Evolutionary conservation across 2,329 filamentous ascomycete species (phyloP).

Genomic region (Fusarium fracticaudum): DNA sequence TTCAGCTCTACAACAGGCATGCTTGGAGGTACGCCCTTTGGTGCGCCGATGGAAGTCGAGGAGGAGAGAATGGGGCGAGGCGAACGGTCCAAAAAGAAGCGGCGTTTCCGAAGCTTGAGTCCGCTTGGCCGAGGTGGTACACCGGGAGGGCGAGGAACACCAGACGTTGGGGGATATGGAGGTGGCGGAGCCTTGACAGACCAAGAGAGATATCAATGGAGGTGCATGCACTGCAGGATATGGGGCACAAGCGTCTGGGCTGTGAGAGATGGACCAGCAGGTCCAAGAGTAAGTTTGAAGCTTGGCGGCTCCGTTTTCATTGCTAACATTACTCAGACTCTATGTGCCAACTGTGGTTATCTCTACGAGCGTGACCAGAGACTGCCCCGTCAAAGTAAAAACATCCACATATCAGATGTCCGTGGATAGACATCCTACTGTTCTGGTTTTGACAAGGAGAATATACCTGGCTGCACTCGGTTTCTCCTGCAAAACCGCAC

Average conservation of each 20-base stretch:
- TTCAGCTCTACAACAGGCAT: conserved; percentile 90
- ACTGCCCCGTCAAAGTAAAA: conserved; percentile 67
- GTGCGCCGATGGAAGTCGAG: conserved; percentile 64
- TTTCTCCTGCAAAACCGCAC: conserved; percentile 4
- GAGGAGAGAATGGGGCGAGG: conserved; percentile 91
- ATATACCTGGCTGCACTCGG: conserved; percentile 1
- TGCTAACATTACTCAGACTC: conserved; percentile 63
- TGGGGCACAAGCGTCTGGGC: conserved; percentile 95
- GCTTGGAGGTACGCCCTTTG: conserved; percentile 76
- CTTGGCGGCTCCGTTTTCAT: neutral
- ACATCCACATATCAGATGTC: conserved; percentile 50
- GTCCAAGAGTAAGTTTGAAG: conserved; percentile 74
- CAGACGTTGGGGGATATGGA: conserved; percentile 79
- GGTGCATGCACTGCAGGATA: conserved; percentile 86
- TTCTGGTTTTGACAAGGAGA: conserved; percentile 30
- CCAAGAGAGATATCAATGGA: conserved; percentile 83
- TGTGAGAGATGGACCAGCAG: conserved; percentile 88
- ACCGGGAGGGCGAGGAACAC: conserved; percentile 79
- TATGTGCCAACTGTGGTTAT: conserved; percentile 94
- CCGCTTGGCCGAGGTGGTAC: conserved; percentile 74
- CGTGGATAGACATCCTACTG: conserved; percentile 44
- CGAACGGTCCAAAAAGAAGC: conserved; percentile 94
- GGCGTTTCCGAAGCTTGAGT: conserved; percentile 87
- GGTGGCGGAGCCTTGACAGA: conserved; percentile 77
- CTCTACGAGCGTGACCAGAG: conserved; percentile 88